Base-by-base conservation (phyloP, 169 alveolate species). In the Cystoisospora suis region DNA sequence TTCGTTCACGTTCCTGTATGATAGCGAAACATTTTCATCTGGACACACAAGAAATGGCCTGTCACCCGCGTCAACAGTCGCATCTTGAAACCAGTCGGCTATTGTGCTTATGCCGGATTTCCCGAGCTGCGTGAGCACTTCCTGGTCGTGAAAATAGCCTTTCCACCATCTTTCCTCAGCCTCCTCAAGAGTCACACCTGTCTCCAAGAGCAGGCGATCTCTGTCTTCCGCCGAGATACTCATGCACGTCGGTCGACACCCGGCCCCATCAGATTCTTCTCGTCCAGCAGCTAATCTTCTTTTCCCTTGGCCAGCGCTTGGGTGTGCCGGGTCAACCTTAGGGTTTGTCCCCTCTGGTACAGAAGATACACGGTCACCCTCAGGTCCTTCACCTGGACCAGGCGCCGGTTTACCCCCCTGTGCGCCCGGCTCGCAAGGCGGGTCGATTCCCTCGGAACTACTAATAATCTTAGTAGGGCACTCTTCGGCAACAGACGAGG, bases 81-180 rank as follows among this genome's bases (percentile, higher is more conserved):
- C 79, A 65, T 65, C 44, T 65, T 65, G 79, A n/a, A 65, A 12
- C 79, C 79, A 65, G 79, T 65, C 79, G 4, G 79, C 79, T 34
- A 65, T 38, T 27, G 79, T 27, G 29, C 29, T 6, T 65, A 65
- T 44, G 17, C 79, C 79, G 36, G 3, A 34, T 23, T 65, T 65
- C 0, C 46, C 79, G 9, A 65, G 79, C 42, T 65, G 38, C 42
- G 29, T 29, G 0, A 72, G 38, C 23, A 4, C 45, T 38, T 72
- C 83, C 15, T 42, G 58, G 32, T 72, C 83, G 27, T 42, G 58
- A 38, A 72, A 72, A 29, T 27, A 72, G 58, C 58, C 83, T 72
- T 72, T 72, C 83, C 83, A 72, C 83, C 83, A 72, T 27, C 83
- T 47, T 20, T 72, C 83, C 2, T 72, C 83, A 27, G 56, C 83